Percentiles rank a stretch among this genome's conserved stretches.
Evolutionary conservation across 1,284 basidiomycete genomes (phyloP).

Genomic region (Mycena sp.): DNA sequence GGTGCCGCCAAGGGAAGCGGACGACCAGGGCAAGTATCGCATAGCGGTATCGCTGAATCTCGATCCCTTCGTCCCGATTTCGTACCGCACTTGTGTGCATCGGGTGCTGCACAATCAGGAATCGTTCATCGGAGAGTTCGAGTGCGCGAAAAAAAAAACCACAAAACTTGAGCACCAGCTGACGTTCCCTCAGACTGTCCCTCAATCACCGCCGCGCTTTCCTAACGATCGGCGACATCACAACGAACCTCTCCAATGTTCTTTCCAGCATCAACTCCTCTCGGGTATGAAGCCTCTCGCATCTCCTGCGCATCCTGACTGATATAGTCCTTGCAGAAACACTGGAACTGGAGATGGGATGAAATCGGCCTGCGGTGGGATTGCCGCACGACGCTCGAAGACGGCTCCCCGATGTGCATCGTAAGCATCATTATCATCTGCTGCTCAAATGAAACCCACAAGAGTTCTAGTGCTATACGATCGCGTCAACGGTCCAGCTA

Average conservation of each 20-base stretch:
- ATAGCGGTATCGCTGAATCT: slow-evolving; percentile 53
- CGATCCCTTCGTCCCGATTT: slow-evolving; percentile 54
- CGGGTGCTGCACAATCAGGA: slow-evolving; percentile 42
- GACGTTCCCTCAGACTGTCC: slow-evolving; percentile 39
- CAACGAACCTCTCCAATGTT: slow-evolving; percentile 49
- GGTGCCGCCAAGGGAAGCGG: slow-evolving; percentile 24
- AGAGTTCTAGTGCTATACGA: slow-evolving; percentile 42
- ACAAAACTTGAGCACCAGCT: neutral
- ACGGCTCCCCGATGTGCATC: slow-evolving; percentile 56
- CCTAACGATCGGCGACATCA: slow-evolving; percentile 48
- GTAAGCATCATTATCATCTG: slow-evolving; percentile 26
- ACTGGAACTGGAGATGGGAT: slow-evolving; percentile 50
- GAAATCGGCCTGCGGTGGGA: slow-evolving; percentile 52
- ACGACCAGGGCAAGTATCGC: slow-evolving; percentile 41
- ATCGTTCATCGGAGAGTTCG: slow-evolving; percentile 53
- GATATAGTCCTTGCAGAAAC: slow-evolving; percentile 38
- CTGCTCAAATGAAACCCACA: neutral
- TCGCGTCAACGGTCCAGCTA: slow-evolving; percentile 43
- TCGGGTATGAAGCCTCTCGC: slow-evolving; percentile 34
- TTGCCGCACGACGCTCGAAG: slow-evolving; percentile 50
- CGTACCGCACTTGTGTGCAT: slow-evolving; percentile 51
- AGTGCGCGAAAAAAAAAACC: slow-evolving; percentile 43
- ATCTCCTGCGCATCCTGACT: neutral
- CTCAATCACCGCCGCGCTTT: slow-evolving; percentile 52
- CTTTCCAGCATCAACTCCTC: slow-evolving; percentile 45